Evolutionary conservation across 2,329 filamentous ascomycete species (phyloP), one percentile per base, ranked within the genome.

Genomic region (Alternaria arborescens): DNA sequence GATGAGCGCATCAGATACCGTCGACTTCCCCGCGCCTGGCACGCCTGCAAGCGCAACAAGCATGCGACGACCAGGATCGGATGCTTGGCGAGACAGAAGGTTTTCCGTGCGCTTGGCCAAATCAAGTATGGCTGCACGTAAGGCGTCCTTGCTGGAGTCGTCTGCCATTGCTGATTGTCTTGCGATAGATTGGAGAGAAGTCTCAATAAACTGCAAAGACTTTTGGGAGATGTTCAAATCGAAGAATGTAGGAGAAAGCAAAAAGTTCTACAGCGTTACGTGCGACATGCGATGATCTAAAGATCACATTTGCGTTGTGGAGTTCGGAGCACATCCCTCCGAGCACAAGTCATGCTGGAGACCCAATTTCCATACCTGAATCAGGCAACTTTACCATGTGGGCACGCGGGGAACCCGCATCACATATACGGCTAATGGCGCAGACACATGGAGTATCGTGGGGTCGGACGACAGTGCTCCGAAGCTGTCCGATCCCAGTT

Each of bases 11-110:
- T 65, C 47, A 20, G 69, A 72, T 12, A 74, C 68, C 4, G 71
- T 74, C 5, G 68, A 71, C 50, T 73, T 73, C 16, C 71, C 71
- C 7, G 69, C 69, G 12, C 71, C 71, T 18, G 70, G 71, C 36
- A 74, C 71, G 36, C 70, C 71, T 8, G 71, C 71, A 43, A 74
- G 66, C 47, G 65, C 69, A 52, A 74, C 56, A 24, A 74, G 67
- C 46, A 69, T 63, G 24, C 71, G 68, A 38, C 67, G 66, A 59
- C 56, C 60, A 43, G 70, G 64, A 30, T 67, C 14, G 43, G 58
- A 58, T 30, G 61, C 55, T 66, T 71, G 69, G 57, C 67, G 54
- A 28, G 55, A 42, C 16, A 72, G 64, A 32, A 72, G 68, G 55
- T 52, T 48, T 55, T 66, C 61, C 20, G 66, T 51, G 20, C 64